These are phyloP conservation scores for Arthrocladium fulminans DNA, from an alignment of 2,329 filamentous ascomycete genomes.

Conservation along the genomic window DNA sequence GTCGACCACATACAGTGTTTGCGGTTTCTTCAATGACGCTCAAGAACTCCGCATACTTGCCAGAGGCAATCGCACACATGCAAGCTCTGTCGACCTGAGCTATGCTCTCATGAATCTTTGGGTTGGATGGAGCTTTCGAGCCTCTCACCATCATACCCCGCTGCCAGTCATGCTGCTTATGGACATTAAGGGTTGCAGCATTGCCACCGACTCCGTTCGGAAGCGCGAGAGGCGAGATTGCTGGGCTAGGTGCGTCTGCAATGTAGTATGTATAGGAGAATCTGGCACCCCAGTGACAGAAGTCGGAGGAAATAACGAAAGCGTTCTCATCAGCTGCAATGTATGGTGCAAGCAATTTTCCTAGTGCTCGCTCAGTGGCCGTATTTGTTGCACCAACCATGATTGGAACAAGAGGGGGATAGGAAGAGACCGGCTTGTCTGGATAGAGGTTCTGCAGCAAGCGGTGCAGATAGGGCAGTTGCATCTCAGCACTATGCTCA, in stretches of 20 bases:
- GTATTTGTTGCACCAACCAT: conserved; percentile 68
- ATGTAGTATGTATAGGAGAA: conserved; percentile 80
- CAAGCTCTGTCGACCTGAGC: conserved; percentile 67
- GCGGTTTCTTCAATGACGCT: conserved; percentile 60
- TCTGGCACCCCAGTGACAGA: conserved; percentile 86
- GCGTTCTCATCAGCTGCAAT: conserved; percentile 61
- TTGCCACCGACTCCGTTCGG: conserved; percentile 22
- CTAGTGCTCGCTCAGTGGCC: conserved; percentile 58
- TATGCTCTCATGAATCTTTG: conserved; percentile 75
- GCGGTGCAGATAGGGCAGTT: conserved; percentile 87
- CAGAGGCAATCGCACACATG: conserved; percentile 76
- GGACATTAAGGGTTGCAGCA: conserved; percentile 21
- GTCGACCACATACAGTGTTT: conserved; percentile 89
- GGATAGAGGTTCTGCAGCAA: conserved; percentile 49
- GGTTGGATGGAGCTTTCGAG: conserved; percentile 18
- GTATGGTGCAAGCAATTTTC: conserved; percentile 65
- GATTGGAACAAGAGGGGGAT: conserved; percentile 73
- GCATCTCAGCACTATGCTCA: conserved; percentile 95
- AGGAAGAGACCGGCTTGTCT: conserved; percentile 44
- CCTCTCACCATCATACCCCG: conserved; percentile 14
- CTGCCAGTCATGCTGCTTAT: conserved; percentile 19
- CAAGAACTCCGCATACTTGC: conserved; percentile 61
- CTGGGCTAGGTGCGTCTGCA: conserved; percentile 38
- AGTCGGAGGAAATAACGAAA: conserved; percentile 89
- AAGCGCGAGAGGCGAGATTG: conserved; percentile 35